Evolutionary conservation across 2,329 filamentous ascomycete species (phyloP).

Genomic region (Fusarium sp.): DNA sequence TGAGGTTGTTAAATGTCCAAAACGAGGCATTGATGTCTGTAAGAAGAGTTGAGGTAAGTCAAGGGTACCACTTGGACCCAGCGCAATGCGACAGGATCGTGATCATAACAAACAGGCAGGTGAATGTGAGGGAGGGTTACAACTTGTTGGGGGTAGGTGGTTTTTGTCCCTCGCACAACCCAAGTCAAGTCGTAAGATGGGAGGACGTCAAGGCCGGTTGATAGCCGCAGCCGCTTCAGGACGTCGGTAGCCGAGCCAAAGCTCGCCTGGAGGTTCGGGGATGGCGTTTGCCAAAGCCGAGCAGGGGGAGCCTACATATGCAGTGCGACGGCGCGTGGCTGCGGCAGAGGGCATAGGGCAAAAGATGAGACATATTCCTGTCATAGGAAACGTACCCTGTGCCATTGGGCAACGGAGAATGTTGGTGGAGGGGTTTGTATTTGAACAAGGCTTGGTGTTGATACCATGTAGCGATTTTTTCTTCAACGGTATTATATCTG

Average conservation of each 20-base stretch:
- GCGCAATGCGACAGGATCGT: constrained; percentile 1
- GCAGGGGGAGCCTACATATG: constrained; percentile 19
- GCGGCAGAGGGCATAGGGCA: neutral
- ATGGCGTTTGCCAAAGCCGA: constrained; percentile 36
- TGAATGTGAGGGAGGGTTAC: constrained; percentile 11
- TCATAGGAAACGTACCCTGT: constrained; percentile 20
- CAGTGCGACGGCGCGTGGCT: constrained; percentile 21
- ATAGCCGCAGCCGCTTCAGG: constrained; percentile 26
- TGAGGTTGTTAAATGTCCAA: constrained; percentile 10
- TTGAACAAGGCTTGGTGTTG: constrained; percentile 18
- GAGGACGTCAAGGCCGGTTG: constrained; percentile 13
- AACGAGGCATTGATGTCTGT: neutral
- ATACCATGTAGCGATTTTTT: constrained; percentile 2
- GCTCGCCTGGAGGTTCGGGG: constrained; percentile 36
- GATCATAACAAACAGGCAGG: constrained; percentile 23
- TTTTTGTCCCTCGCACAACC: constrained; percentile 33
- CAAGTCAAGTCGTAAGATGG: constrained; percentile 31
- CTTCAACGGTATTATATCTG: constrained; percentile 6
- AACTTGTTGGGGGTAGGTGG: constrained; percentile 36
- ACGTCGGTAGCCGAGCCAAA: constrained; percentile 42
- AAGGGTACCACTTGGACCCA: neutral
- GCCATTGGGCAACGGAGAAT: constrained; percentile 18
- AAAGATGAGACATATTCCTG: constrained; percentile 38
- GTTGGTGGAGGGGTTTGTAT: constrained; percentile 11
- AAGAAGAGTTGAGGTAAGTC: constrained; percentile 1